Base-by-base conservation (phyloP, 805 yeast genomes). In the Yamadazyma kitorensis region DNA sequence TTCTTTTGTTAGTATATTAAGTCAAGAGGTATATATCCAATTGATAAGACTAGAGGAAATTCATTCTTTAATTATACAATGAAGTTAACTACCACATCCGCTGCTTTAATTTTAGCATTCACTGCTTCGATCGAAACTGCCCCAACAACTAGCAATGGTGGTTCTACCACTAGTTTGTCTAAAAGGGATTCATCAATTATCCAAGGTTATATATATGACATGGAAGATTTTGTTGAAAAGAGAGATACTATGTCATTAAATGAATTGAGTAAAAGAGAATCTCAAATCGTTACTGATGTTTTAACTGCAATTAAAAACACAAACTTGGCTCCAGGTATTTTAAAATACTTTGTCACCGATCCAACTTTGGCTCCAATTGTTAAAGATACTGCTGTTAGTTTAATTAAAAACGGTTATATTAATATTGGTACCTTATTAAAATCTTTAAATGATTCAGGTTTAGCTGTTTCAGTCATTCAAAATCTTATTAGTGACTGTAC, bases 361-460 rank as follows among this genome's bases (percentile, higher is more conserved):
- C 47, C 54, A 29, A 45, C 44, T 17, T 59, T 66, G 40, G 51
- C 53, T 22, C 50, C 54, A 28, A 50, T 55, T 31, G 58, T 61
- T 18, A 46, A 57, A 24, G 33, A 53, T 5, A 57, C 57, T 17
- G 54, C 57, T 36, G 48, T 57, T 24, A 41, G 42, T 4, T 45
- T 55, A 30, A 49, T 66, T 39, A 57, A 64, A 44, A 47, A 50
- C 37, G 64, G 63, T 41, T 19, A 41, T 24, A 48, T 66, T 29
- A 54, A 64, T 29, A 40, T 66, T 38, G 48, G 52, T 34, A 61
- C 70, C 6, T 62, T 66, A 44, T 54, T 64, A 41, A 61, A 51
- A 25, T 57, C 69, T 19, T 59, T 66, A 45, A 59, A 57, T 40
- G 64, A 66, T 35, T 64, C 71, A 24, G 72, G 72, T 25, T 59